Conservation (phyloP, 1,139 yeast species). For the Pichia sp. region DNA sequence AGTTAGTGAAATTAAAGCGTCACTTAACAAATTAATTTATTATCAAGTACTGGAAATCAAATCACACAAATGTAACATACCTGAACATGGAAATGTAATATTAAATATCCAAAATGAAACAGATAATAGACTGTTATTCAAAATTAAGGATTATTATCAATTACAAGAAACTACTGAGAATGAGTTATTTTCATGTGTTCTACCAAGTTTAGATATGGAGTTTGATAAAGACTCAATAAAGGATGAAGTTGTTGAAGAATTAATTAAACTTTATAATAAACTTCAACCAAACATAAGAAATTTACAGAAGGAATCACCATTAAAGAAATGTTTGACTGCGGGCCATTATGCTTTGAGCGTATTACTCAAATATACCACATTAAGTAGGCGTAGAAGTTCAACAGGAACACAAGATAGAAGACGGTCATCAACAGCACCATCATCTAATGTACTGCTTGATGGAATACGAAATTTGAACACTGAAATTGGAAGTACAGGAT, state of each 20-base stretch:
- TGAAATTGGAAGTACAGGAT: not conserved
- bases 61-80: not conserved
- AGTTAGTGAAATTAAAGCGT: constrained; percentile 1
- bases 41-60: constrained; percentile 6
- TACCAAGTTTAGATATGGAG: not conserved
- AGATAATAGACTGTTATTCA: constrained; percentile 2
- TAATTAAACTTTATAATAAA: constrained; percentile 4
- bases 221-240: constrained; percentile 5
- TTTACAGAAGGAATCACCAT: constrained; percentile 7
- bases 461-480: not conserved
- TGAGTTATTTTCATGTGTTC: not conserved
- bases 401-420: not conserved
- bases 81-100: constrained; percentile 5
- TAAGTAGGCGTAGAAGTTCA: constrained; percentile 4
- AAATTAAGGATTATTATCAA: constrained; percentile 1
- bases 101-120: not conserved
- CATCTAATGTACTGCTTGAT: not conserved
- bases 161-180: not conserved
- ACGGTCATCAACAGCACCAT: not conserved
- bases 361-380: constrained; percentile 1
- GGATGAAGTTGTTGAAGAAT: not conserved
- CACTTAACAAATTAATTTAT: constrained; percentile 2
- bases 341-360: constrained; percentile 9
- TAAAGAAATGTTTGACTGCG: constrained; percentile 5
- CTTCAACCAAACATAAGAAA: not conserved